Percentiles rank a stretch among this genome's conserved stretches.
phyloP scores from a whole-genome alignment of 306 rosid species.

The Cicer arietinum region DNA sequence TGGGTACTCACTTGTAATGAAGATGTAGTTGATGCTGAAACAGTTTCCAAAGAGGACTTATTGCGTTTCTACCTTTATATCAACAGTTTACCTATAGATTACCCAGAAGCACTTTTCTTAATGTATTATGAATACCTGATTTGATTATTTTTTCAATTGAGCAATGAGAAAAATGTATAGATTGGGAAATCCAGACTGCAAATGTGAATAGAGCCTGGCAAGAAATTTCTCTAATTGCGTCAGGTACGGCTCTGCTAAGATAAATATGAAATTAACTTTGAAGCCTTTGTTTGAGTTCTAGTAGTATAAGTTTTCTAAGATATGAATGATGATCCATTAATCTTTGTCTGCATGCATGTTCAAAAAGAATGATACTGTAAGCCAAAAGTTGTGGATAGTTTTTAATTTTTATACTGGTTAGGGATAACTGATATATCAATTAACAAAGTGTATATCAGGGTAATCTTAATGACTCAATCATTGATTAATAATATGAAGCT shows the following conservation, averaged over 20 bases:
- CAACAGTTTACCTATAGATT: slow-evolving; percentile 86
- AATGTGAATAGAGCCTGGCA: slow-evolving; percentile 76
- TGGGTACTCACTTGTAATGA: slow-evolving; percentile 93
- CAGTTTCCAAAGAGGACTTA: slow-evolving; percentile 80
- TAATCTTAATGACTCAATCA: no score
- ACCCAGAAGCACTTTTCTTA: slow-evolving; percentile 86
- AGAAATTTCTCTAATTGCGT: slow-evolving; percentile 49
- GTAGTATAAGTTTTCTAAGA: neutral
- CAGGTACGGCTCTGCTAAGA: slow-evolving; percentile 38
- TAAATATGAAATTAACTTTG: slow-evolving; percentile 31
- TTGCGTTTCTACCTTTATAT: slow-evolving; percentile 80
- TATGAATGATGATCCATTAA: slow-evolving; percentile 17
- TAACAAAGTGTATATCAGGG: neutral
- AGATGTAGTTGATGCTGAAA: slow-evolving; percentile 83
- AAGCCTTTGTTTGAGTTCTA: slow-evolving; percentile 33
- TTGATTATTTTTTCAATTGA: slow-evolving; percentile 43
- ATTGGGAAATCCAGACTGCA: slow-evolving; percentile 56
- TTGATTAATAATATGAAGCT: neutral
- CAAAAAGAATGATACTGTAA: slow-evolving; percentile 9
- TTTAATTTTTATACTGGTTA: neutral
- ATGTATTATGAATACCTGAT: slow-evolving; percentile 84
- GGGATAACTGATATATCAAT: neutral
- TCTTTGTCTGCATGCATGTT: slow-evolving; percentile 4
- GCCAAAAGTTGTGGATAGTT: neutral
- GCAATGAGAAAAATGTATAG: slow-evolving; percentile 61